Percentiles rank a stretch among this genome's conserved stretches.
Evolutionary conservation across 495 filamentous ascomycete species (phyloP).

Genomic region (Umbilicaria muhlenbergii): DNA sequence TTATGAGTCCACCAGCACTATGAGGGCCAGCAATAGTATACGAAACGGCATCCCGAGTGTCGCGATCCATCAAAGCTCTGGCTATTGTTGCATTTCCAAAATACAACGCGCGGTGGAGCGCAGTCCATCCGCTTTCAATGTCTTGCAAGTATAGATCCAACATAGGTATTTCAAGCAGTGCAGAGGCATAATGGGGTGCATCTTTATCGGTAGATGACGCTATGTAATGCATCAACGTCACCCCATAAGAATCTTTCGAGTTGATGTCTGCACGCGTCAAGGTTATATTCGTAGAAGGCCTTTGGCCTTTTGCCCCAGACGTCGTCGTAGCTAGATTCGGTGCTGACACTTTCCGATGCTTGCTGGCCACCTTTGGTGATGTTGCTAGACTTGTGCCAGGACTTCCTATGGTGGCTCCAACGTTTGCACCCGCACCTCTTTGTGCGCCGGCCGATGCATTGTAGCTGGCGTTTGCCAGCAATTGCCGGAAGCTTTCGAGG

Average conservation of each 20-base stretch:
- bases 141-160: slow-evolving; percentile 79
- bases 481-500: slow-evolving; percentile 74
- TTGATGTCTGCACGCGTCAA: slow-evolving; percentile 64
- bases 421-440: slow-evolving; percentile 18
- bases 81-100: slow-evolving; percentile 83
- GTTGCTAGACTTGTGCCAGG: slow-evolving; percentile 29
- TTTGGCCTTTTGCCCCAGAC: slow-evolving; percentile 8
- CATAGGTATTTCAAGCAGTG: slow-evolving; percentile 65
- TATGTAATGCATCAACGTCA: slow-evolving; percentile 75
- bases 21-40: slow-evolving; percentile 30
- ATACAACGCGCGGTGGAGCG: slow-evolving; percentile 83
- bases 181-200: slow-evolving; percentile 54
- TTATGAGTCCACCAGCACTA: slow-evolving; percentile 52
- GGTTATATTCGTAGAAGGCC: slow-evolving; percentile 4
- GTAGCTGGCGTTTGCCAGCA: slow-evolving; percentile 52
- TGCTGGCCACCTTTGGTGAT: slow-evolving; percentile 29
- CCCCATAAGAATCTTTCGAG: slow-evolving; percentile 57
- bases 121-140: slow-evolving; percentile 88
- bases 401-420: slow-evolving; percentile 30
- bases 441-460: slow-evolving; percentile 23
- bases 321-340: slow-evolving; percentile 13
- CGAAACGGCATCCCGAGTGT: slow-evolving; percentile 46
- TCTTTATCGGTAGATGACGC: slow-evolving; percentile 56
- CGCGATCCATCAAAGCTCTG: slow-evolving; percentile 58
- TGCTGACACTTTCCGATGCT: slow-evolving; percentile 23